Evolutionary conservation across 179 eudicot genomes (phyloP).

Genomic region (Corrigiola litoralis): DNA sequence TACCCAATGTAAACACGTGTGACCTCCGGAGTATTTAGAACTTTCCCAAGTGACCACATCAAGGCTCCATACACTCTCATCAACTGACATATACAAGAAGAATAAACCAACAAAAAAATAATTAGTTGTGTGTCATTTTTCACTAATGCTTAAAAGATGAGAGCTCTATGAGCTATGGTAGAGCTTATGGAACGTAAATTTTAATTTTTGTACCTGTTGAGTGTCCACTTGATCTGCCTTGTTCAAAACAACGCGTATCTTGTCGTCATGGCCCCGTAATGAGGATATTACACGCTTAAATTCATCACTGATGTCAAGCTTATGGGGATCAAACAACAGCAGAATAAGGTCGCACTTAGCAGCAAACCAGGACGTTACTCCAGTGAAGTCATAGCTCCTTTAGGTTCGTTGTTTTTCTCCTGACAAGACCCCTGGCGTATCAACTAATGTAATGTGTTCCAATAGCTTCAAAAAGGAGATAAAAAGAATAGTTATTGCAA

Average conservation of each 20-base stretch:
- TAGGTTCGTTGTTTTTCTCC: conserved; percentile 97
- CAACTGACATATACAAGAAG: conserved; percentile 57
- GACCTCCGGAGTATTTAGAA: conserved; percentile 91
- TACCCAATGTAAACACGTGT: conserved; percentile 95
- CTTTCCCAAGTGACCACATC: conserved; percentile 99
- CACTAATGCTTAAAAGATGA: too few relatives aligned
- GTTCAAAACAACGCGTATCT: conserved; percentile 87
- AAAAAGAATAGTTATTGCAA: conserved; percentile 13
- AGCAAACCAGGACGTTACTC: conserved; percentile 95
- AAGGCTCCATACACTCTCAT: conserved; percentile 98
- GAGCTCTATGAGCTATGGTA: too few relatives aligned
- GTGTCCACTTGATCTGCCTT: conserved; percentile 97
- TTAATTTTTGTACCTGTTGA: conserved; percentile 83
- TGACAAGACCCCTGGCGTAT: conserved; percentile 94
- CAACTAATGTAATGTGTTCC: conserved; percentile 90
- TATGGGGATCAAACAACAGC: conserved; percentile 88
- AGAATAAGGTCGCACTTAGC: conserved; percentile 90
- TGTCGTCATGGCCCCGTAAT: conserved; percentile 83
- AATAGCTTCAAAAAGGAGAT: too few relatives aligned
- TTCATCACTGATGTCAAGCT: conserved; percentile 92
- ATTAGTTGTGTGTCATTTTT: too few relatives aligned
- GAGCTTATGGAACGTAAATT: too few relatives aligned
- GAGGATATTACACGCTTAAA: conserved; percentile 92
- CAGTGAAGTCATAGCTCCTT: conserved; percentile 93
- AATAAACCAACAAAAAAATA: background rate